A percentile compares a stretch with the other conserved stretches of the same genome.
Evolutionary conservation across 192 early-diverging fungal species (phyloP).

Genomic region (Martensiomyces pterosporus): DNA sequence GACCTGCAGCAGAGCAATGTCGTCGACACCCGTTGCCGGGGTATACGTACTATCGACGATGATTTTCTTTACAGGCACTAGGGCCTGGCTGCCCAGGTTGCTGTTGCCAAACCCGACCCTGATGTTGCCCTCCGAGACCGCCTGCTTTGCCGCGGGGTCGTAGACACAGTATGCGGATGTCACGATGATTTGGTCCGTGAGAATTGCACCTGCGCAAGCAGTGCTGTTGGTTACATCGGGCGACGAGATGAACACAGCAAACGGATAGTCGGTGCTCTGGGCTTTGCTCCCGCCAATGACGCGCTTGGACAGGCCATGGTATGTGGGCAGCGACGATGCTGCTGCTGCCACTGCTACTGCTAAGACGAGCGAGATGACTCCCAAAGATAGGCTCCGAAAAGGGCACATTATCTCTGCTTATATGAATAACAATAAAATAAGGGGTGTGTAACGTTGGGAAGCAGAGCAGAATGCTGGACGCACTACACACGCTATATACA

Average conservation of each 20-base stretch:
- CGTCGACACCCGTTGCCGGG: constrained; percentile 22
- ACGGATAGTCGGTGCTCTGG: constrained; percentile 25
- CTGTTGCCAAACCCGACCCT: constrained; percentile 33
- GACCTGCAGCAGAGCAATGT: constrained; percentile 40
- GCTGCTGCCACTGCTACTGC: too few relatives aligned
- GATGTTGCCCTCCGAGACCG: constrained; percentile 21
- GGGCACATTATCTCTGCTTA: too few relatives aligned
- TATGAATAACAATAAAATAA: too few relatives aligned
- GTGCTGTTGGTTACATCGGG: constrained; percentile 29
- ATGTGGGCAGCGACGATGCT: too few relatives aligned
- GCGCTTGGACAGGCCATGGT: too few relatives aligned
- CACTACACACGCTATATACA: too few relatives aligned
- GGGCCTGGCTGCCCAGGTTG: constrained; percentile 24
- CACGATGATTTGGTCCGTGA: constrained; percentile 40
- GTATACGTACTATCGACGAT: constrained; percentile 25
- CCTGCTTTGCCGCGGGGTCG: constrained; percentile 7
- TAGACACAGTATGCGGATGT: constrained; percentile 39
- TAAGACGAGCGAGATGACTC: too few relatives aligned
- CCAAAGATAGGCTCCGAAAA: too few relatives aligned
- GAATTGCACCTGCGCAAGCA: constrained; percentile 38
- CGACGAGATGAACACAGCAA: constrained; percentile 31
- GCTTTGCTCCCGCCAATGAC: constrained; percentile 28
- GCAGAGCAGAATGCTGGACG: too few relatives aligned
- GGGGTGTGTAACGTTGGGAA: too few relatives aligned
- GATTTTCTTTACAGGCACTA: constrained; percentile 15